These are phyloP conservation scores for Globisporangium echinulatum DNA, from an alignment of 352 stramenopile genomes.

Conservation along the genomic window DNA sequence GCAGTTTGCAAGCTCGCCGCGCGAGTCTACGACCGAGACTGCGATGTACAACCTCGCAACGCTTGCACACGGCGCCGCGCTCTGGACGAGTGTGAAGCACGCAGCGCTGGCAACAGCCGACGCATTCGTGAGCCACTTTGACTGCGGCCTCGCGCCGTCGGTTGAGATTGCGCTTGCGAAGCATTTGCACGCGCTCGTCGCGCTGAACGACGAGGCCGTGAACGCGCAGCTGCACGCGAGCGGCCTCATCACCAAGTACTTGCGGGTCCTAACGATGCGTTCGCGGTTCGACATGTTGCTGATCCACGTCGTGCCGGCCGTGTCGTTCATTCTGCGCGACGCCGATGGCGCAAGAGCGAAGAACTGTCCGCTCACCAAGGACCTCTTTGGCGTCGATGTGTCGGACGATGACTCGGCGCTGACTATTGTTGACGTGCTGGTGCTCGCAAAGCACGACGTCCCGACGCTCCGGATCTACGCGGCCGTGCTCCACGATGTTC, in stretches of 20 bases:
- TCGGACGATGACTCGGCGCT: constrained; percentile 31
- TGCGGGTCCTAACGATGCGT: constrained; percentile 53
- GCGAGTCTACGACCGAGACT: constrained; percentile 48
- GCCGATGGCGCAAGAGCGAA: constrained; percentile 48
- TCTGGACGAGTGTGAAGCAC: constrained; percentile 56
- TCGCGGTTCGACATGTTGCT: constrained; percentile 82
- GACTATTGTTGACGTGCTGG: constrained; percentile 51
- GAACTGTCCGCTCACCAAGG: constrained; percentile 66
- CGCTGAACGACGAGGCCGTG: constrained; percentile 52
- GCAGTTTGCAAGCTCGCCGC: constrained; percentile 47
- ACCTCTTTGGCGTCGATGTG: constrained; percentile 46
- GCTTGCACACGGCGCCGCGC: constrained; percentile 38
- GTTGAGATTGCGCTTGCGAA: constrained; percentile 80
- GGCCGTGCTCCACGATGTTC: constrained; percentile 69
- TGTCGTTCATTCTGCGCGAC: constrained; percentile 78
- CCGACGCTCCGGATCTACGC: constrained; percentile 65
- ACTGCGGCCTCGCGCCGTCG: constrained; percentile 60
- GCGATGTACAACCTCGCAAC: constrained; percentile 81
- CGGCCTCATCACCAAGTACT: constrained; percentile 59
- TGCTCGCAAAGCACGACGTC: constrained; percentile 59
- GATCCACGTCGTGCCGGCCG: constrained; percentile 76
- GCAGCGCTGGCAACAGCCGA: constrained; percentile 33
- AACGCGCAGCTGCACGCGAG: constrained; percentile 61
- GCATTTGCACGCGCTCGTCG: constrained; percentile 71
- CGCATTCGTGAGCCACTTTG: constrained; percentile 53